phyloP scores from a whole-genome alignment of 108 stramenopile species.

The Skeletonema menzelii region DNA sequence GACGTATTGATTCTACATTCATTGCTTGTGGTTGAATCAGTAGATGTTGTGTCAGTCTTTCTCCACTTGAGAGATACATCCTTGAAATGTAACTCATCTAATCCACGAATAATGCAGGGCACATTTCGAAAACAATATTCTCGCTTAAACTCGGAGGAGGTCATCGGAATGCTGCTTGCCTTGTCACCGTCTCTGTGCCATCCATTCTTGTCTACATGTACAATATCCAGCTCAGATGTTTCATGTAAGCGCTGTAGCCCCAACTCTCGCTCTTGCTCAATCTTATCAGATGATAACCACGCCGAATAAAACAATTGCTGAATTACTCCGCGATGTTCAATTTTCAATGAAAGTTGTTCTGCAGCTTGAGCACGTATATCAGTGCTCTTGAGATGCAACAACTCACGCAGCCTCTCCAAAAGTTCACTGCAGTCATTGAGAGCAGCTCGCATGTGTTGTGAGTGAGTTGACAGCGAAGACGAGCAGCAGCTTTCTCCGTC shows the following conservation, averaged over 20 bases:
- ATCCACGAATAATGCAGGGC: conserved; percentile 52
- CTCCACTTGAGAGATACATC: conserved; percentile 22
- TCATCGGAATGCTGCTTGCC: background rate
- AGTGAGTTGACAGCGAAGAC: background rate
- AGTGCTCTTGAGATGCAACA: background rate
- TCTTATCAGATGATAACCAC: background rate
- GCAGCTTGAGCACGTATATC: background rate
- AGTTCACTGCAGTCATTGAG: background rate
- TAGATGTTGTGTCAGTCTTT: background rate
- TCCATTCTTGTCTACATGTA: conserved; percentile 1
- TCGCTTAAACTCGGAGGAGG: conserved; percentile 36
- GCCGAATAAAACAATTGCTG: background rate
- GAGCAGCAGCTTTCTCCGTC: background rate
- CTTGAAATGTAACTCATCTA: conserved; percentile 26
- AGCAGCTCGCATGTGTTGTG: background rate
- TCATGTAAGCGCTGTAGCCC: background rate
- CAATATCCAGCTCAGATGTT: conserved; percentile 5
- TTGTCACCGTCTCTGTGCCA: background rate
- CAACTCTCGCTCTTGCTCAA: conserved; percentile 2
- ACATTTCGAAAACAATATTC: conserved; percentile 42
- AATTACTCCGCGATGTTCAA: background rate
- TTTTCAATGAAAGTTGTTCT: background rate
- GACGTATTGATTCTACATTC: conserved; percentile 29
- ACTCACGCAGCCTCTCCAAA: background rate
- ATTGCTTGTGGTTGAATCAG: background rate